Conservation (phyloP, 768 basidiomycete species). For the Lactarius tabidus region DNA sequence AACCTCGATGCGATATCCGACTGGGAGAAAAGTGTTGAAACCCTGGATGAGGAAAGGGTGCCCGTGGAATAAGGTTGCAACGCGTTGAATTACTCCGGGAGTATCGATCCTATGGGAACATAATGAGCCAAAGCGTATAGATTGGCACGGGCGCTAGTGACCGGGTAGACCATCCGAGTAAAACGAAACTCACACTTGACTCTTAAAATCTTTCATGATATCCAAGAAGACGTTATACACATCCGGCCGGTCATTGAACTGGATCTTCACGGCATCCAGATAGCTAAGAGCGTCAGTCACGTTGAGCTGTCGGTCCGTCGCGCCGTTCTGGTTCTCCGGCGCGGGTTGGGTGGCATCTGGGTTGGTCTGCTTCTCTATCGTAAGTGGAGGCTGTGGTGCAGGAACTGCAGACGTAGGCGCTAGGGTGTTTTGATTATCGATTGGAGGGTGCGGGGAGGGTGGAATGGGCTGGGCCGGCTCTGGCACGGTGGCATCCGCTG, state of each 20-base stretch:
- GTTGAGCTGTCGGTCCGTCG: conserved; percentile 46
- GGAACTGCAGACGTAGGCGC: conserved; percentile 3
- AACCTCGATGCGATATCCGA: conserved; percentile 91
- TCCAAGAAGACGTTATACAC: conserved; percentile 63
- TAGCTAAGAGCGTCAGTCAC: conserved; percentile 61
- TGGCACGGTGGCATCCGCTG: not conserved
- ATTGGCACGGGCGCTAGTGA: not conserved
- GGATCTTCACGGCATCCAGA: conserved; percentile 60
- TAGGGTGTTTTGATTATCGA: not conserved
- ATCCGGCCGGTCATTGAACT: conserved; percentile 54
- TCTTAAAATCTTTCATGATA: conserved; percentile 76
- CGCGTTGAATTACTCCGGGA: conserved; percentile 93
- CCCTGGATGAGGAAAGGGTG: conserved; percentile 92
- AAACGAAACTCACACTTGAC: conserved; percentile 44
- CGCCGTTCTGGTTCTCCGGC: conserved; percentile 12
- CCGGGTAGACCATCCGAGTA: not conserved
- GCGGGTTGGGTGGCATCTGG: conserved; percentile 10
- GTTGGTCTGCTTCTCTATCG: not conserved
- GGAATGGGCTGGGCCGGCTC: not conserved
- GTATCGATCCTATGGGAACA: conserved; percentile 77
- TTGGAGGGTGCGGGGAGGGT: not conserved
- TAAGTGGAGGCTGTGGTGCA: not conserved
- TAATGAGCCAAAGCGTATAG: not conserved
- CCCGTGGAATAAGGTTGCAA: conserved; percentile 87
- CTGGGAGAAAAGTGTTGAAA: conserved; percentile 96